A percentile compares a stretch with the other conserved stretches of the same genome.
Evolutionary conservation across 495 filamentous ascomycete species (phyloP).

Genomic region (Aspergillus funiculosus): DNA sequence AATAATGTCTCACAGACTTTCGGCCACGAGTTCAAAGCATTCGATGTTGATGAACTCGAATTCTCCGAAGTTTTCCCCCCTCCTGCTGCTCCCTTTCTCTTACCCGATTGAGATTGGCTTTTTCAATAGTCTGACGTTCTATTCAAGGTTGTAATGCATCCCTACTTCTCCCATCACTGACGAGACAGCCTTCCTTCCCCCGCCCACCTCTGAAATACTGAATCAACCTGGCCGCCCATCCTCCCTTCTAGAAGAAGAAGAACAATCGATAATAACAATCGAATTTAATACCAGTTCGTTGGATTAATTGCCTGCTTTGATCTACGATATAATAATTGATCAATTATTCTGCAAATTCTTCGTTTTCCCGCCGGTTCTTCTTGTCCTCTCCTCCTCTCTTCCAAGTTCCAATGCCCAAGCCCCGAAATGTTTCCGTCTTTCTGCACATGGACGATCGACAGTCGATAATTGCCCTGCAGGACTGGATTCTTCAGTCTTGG

Average conservation of each 20-base stretch:
- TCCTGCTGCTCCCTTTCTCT: background rate
- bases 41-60: background rate
- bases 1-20: background rate
- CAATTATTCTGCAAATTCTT: conserved; percentile 3
- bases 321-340: background rate
- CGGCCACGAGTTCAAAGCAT: conserved; percentile 2
- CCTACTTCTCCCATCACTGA: conserved; percentile 6
- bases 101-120: conserved; percentile 14
- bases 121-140: conserved; percentile 13
- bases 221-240: too few relatives aligned
- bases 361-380: conserved; percentile 2
- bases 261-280: background rate
- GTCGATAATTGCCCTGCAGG: conserved; percentile 13
- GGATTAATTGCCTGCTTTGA: background rate
- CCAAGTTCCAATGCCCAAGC: too few relatives aligned
- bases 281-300: background rate
- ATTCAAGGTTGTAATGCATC: conserved; percentile 15
- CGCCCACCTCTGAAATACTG: conserved; percentile 2
- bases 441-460: conserved; percentile 16
- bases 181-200: background rate
- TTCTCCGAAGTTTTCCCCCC: conserved; percentile 10
- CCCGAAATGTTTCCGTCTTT: background rate
- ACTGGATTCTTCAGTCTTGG: background rate
- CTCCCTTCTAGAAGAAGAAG: conserved; percentile 1
- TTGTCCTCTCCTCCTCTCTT: too few relatives aligned